Conservation (phyloP, 108 stramenopile genomes). For the Mediolabrus comicus region DNA sequence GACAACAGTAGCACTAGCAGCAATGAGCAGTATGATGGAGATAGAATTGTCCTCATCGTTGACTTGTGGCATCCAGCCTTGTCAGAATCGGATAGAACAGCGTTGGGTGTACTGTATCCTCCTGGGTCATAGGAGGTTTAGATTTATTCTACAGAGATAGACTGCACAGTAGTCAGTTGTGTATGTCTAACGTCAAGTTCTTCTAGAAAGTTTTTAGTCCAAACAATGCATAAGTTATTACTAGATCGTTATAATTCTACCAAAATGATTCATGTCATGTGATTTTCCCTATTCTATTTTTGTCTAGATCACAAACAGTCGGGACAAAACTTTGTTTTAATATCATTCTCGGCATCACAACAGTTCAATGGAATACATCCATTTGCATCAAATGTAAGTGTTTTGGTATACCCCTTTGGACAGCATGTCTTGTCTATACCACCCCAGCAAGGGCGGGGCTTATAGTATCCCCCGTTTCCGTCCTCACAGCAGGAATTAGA, state of each 20-base stretch:
- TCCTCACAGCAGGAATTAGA: neutral
- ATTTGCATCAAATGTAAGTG: too few species aligned
- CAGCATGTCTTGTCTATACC: neutral
- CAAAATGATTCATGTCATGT: too few species aligned
- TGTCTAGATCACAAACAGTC: too few species aligned
- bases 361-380: neutral
- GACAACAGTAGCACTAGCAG: neutral
- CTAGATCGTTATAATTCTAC: neutral
- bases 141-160: neutral
- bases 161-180: neutral
- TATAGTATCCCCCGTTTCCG: neutral
- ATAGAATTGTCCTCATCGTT: constrained; percentile 58
- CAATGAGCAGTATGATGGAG: neutral
- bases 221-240: too few species aligned
- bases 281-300: too few species aligned
- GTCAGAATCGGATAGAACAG: constrained; percentile 43
- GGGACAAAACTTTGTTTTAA: neutral
- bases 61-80: constrained; percentile 69
- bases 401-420: neutral
- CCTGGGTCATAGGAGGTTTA: constrained; percentile 37
- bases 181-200: neutral
- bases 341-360: neutral
- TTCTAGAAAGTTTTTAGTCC: too few species aligned
- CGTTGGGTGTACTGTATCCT: constrained; percentile 58
- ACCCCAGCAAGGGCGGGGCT: neutral